Conservation (phyloP, 2,329 filamentous ascomycete genomes). For the Sclerotinia borealis region DNA sequence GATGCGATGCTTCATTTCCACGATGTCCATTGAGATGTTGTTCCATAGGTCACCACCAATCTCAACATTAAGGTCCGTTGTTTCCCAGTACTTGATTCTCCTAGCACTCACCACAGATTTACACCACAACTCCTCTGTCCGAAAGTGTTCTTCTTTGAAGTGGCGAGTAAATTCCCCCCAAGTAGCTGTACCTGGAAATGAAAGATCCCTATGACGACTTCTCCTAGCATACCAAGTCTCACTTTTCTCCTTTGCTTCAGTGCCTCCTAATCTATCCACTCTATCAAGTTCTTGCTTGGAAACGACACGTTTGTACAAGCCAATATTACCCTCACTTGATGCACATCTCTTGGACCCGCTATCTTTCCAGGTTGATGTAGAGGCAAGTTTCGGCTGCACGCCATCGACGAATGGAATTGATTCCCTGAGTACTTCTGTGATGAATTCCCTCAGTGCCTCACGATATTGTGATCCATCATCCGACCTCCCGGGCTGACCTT, state of each 20-base stretch:
- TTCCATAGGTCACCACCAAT: constrained; percentile 39
- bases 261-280: constrained; percentile 30
- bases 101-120: constrained; percentile 45
- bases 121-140: constrained; percentile 53
- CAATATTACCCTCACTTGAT: constrained; percentile 45
- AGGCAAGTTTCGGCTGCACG: constrained; percentile 40
- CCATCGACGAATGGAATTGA: constrained; percentile 52
- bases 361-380: constrained; percentile 42
- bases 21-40: constrained; percentile 44
- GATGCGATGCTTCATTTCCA: constrained; percentile 62
- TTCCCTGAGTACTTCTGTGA: constrained; percentile 50
- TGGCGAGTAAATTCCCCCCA: constrained; percentile 58
- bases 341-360: constrained; percentile 41
- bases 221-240: constrained; percentile 61
- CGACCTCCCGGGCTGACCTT: neutral
- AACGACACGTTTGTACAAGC: constrained; percentile 48
- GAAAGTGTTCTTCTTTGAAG: constrained; percentile 53
- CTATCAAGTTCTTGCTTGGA: constrained; percentile 39
- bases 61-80: constrained; percentile 36
- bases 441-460: constrained; percentile 41
- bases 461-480: constrained; percentile 13
- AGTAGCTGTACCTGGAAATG: constrained; percentile 46
- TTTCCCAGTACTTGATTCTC: constrained; percentile 42
- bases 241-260: constrained; percentile 30
- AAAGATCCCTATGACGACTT: constrained; percentile 52